Evolutionary conservation across 2,329 filamentous ascomycete species (phyloP), one percentile per base, ranked within the genome.

Genomic region (Dactylonectria estremocensis): DNA sequence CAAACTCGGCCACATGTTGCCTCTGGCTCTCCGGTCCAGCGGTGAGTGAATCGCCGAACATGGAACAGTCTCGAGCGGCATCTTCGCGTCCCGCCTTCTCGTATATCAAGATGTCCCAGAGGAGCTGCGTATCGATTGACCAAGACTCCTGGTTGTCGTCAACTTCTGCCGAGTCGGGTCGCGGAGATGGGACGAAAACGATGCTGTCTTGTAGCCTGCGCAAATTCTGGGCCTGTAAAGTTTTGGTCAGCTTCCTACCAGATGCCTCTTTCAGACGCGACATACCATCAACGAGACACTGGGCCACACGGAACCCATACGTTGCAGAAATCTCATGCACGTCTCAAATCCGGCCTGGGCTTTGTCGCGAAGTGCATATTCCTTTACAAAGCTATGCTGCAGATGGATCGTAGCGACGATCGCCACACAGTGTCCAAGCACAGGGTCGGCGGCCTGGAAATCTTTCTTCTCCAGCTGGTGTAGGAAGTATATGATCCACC

Each of bases 361-460:
- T 33, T 74, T 77, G 3, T 72, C 66, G 1, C 71, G 53, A 1
- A 78, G 66, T 2, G 57, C 7, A 2, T 37, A 28, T 37, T 78
- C 75, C 18, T 74, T 52, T 2, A 85, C 83, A 61, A 86, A 88
- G 67, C 85, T 87, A 37, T 87, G 82, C 68, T 88, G 86, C 2
- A 88, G 72, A 68, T 86, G 86, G 40, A 88, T 87, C 2, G 86
- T 88, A 1, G 86, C 86, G 3, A 87, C 83, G 2, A 88, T 83
- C 0, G 84, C 85, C 3, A 84, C 85, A 61, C 85, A 85, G 48
- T 88, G 85, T 2, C 82, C 76, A 16, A 78, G 20, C 1, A 66
- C 62, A 1, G 76, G 76, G 22, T 78, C 76, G 0, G 83, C 83
- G 8, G 85, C 80, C 54, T 81, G 76, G 61, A 87, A 85, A 0